phyloP scores from a whole-genome alignment of 257 asterid species.

The Scutellaria galericulata region DNA sequence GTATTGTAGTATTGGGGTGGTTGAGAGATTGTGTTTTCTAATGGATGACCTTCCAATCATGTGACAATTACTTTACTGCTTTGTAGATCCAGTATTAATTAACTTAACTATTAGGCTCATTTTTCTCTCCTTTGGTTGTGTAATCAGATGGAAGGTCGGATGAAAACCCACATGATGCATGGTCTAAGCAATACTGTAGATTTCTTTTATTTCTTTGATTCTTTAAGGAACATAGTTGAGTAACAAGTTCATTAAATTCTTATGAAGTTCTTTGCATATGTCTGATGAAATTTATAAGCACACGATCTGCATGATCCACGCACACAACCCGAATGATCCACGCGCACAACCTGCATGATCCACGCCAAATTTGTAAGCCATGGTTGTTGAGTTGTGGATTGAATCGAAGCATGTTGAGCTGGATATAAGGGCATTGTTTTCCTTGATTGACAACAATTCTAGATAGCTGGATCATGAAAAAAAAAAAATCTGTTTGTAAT shows the following conservation, averaged over 20 bases:
- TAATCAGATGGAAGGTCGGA: not conserved
- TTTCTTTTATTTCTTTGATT: not conserved
- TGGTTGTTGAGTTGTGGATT: not conserved
- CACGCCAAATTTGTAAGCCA: not conserved
- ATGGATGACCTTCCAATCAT: constrained; percentile 1
- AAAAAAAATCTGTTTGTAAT: not conserved
- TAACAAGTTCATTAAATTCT: not conserved
- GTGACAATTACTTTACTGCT: not conserved
- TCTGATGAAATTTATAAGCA: not conserved
- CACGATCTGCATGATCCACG: too few relatives aligned
- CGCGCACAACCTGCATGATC: not conserved
- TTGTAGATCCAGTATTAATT: constrained; percentile 1
- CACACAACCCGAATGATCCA: too few relatives aligned
- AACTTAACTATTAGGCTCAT: not conserved
- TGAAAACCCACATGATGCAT: not conserved
- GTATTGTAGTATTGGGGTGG: not conserved
- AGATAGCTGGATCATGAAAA: not conserved
- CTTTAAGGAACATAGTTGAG: constrained; percentile 4
- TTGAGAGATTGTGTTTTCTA: not conserved
- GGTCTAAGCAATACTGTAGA: not conserved
- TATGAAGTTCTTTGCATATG: constrained; percentile 3
- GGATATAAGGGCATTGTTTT: constrained; percentile 19
- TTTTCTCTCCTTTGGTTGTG: not conserved
- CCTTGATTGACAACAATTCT: not conserved
- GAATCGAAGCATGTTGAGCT: constrained; percentile 9